Conservation (phyloP, 148 eudicot species). For the Fagopyrum tataricum region DNA sequence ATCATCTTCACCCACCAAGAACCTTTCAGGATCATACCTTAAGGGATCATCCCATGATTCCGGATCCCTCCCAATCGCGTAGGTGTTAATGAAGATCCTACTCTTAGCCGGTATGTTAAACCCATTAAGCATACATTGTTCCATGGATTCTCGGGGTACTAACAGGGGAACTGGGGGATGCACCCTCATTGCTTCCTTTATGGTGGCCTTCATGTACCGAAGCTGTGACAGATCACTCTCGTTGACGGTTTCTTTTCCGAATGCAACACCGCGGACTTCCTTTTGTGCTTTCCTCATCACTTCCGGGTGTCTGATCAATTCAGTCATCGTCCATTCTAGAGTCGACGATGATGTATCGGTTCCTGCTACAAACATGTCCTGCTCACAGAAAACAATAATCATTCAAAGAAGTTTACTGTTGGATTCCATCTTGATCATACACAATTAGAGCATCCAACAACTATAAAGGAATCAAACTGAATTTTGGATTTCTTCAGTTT, state of each 20-base stretch:
- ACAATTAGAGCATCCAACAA: background rate
- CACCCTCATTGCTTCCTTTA: slow-evolving; percentile 13
- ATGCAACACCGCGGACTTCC: slow-evolving; percentile 5
- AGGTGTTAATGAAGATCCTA: slow-evolving; percentile 36
- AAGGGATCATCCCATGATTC: slow-evolving; percentile 39
- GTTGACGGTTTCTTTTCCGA: background rate
- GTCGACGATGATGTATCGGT: slow-evolving; percentile 13
- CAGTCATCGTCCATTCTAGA: slow-evolving; percentile 9
- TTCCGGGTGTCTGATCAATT: slow-evolving; percentile 3
- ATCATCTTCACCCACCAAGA: slow-evolving; percentile 14
- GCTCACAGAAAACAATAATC: background rate
- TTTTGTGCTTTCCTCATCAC: slow-evolving; percentile 10
- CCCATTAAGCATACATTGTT: background rate
- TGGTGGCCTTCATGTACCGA: slow-evolving; percentile 9
- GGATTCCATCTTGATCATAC: too few species aligned
- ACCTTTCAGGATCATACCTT: slow-evolving; percentile 38
- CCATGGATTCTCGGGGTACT: slow-evolving; percentile 11
- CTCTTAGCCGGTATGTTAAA: background rate
- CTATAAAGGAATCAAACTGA: background rate
- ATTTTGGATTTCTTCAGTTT: background rate
- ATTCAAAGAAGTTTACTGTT: too few species aligned
- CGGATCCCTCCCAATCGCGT: slow-evolving; percentile 49
- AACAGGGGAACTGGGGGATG: slow-evolving; percentile 12
- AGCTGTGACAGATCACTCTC: slow-evolving; percentile 5
- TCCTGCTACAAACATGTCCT: slow-evolving; percentile 17